Evolutionary conservation across 2,329 filamentous ascomycete species (phyloP).

Genomic region (Cladosporium sp.): DNA sequence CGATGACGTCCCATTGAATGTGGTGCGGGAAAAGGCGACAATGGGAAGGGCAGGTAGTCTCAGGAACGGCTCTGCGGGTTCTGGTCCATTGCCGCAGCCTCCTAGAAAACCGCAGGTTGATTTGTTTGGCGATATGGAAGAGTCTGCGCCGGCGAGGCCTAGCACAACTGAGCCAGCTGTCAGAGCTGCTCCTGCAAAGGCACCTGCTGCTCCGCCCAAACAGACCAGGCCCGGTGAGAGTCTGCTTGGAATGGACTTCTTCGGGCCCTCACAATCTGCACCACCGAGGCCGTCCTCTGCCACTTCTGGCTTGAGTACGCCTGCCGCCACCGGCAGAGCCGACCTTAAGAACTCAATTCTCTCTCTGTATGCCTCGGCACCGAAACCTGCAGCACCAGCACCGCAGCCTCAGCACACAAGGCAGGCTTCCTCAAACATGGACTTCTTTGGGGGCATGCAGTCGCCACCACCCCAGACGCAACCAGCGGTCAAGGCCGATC

Average conservation of each 20-base stretch:
- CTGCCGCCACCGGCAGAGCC: constrained; percentile 68
- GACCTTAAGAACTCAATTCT: constrained; percentile 97
- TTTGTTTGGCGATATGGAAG: constrained; percentile 73
- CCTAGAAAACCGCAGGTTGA: constrained; percentile 54
- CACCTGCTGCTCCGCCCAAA: constrained; percentile 39
- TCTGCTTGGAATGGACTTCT: constrained; percentile 86
- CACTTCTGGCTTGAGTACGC: constrained; percentile 55
- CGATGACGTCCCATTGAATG: constrained; percentile 70
- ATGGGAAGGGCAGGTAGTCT: constrained; percentile 40
- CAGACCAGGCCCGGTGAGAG: constrained; percentile 76
- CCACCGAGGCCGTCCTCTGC: constrained; percentile 82
- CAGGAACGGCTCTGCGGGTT: constrained; percentile 31
- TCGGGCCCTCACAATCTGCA: constrained; percentile 66
- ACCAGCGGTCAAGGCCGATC: constrained; percentile 21
- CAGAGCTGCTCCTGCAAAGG: constrained; percentile 46
- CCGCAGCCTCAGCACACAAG: constrained; percentile 33
- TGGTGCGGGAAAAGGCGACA: constrained; percentile 68
- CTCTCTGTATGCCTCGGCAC: constrained; percentile 83
- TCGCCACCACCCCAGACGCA: constrained; percentile 45
- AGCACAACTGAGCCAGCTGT: constrained; percentile 72
- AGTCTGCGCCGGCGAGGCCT: constrained; percentile 60
- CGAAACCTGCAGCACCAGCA: constrained; percentile 65
- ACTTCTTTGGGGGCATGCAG: constrained; percentile 59
- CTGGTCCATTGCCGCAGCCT: constrained; percentile 28
- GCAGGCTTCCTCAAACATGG: constrained; percentile 40